phyloP scores from a whole-genome alignment of 768 basidiomycete species.

The Rhodotorula graminis region DNA sequence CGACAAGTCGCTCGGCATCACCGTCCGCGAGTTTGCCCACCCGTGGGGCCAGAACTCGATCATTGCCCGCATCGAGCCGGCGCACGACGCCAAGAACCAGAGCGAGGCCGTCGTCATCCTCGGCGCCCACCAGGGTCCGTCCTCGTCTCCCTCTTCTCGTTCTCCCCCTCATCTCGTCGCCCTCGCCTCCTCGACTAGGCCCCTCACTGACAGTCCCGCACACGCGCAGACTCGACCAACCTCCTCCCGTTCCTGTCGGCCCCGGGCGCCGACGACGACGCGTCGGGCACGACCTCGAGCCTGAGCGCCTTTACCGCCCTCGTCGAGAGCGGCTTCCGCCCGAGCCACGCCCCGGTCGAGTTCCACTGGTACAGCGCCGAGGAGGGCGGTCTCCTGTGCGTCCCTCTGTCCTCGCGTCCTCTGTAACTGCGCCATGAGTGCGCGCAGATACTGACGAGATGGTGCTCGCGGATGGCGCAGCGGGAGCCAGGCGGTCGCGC shows the following conservation, averaged over 20 bases:
- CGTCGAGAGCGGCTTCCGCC: constrained; percentile 45
- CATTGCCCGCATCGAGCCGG: constrained; percentile 46
- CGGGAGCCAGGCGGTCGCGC: constrained; percentile 36
- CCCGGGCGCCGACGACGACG: constrained; percentile 51
- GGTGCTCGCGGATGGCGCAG: background rate
- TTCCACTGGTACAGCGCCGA: constrained; percentile 51
- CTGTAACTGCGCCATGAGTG: no score
- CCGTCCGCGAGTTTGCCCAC: constrained; percentile 46
- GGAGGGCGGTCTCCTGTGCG: constrained; percentile 49
- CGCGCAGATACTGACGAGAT: no score
- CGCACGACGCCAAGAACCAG: constrained; percentile 30
- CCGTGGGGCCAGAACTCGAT: constrained; percentile 46
- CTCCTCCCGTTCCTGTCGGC: constrained; percentile 50
- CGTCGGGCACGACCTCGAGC: constrained; percentile 47
- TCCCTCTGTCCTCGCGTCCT: background rate
- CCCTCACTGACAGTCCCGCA: constrained; percentile 34
- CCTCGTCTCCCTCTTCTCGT: no score
- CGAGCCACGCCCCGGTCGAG: constrained; percentile 48
- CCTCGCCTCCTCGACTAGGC: no score
- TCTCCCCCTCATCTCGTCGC: no score
- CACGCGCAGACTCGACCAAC: constrained; percentile 47
- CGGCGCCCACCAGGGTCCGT: constrained; percentile 8
- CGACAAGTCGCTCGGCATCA: constrained; percentile 32
- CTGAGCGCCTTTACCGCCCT: constrained; percentile 48
- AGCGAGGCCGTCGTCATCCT: constrained; percentile 28